Evolutionary conservation across 768 basidiomycete species (phyloP).

Genomic region (Mycena capillaripes): DNA sequence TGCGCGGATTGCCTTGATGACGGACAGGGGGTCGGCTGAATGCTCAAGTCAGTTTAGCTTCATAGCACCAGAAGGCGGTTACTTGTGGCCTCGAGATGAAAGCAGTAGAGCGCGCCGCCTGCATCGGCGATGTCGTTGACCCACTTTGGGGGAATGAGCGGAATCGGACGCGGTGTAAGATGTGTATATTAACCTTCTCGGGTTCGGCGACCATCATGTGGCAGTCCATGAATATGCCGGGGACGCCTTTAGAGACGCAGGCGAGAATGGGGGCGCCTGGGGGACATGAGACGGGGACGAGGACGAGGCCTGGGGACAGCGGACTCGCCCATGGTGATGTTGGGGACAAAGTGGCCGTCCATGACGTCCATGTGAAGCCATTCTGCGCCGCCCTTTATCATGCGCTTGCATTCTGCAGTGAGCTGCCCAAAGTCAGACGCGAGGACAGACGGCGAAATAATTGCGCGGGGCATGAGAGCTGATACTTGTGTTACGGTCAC

Average conservation of each 20-base stretch:
- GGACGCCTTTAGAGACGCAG: conserved; percentile 87
- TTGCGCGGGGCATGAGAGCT: conserved; percentile 62
- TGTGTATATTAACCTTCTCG: conserved; percentile 70
- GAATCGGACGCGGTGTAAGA: not conserved
- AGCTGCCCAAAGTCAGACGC: conserved; percentile 98
- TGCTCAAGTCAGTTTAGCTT: not conserved
- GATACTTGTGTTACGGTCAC: not conserved
- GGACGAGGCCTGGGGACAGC: not conserved
- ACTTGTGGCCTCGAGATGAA: conserved; percentile 96
- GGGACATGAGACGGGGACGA: conserved; percentile 20
- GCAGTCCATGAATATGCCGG: conserved; percentile 99
- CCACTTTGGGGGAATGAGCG: conserved; percentile 71
- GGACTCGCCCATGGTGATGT: conserved; percentile 93
- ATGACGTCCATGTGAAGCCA: conserved; percentile 91
- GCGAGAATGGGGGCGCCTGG: conserved; percentile 90
- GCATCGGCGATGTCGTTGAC: conserved; percentile 96
- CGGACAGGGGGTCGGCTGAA: conserved; percentile 75
- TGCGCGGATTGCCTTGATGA: conserved; percentile 87
- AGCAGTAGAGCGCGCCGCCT: conserved; percentile 95
- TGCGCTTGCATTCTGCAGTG: conserved; percentile 94
- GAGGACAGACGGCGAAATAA: conserved; percentile 97
- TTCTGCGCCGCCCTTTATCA: conserved; percentile 95
- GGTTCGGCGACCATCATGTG: conserved; percentile 99
- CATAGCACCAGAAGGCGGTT: conserved; percentile 29
- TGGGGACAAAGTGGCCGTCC: conserved; percentile 99